phyloP scores from a whole-genome alignment of 1,284 basidiomycete genomes.

The Heterobasidion irregulare region DNA sequence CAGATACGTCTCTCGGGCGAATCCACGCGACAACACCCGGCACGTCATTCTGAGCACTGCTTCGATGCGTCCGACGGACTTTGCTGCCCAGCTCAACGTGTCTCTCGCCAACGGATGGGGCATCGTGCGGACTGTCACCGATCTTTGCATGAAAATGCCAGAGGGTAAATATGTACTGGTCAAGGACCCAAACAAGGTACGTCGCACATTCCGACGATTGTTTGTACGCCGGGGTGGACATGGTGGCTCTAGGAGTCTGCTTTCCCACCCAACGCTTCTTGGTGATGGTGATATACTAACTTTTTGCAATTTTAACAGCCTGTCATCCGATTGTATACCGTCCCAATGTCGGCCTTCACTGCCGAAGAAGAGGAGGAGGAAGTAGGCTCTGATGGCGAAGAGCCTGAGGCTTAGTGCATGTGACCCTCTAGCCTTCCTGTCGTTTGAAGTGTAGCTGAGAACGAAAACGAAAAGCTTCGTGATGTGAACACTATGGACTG shows the following conservation, averaged over 20 bases:
- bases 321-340: constrained; percentile 88
- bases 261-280: background rate
- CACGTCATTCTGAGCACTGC: constrained; percentile 95
- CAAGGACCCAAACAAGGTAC: constrained; percentile 94
- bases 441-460: background rate
- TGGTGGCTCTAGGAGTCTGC: background rate
- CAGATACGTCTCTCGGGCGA: constrained; percentile 89
- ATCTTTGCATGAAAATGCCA: constrained; percentile 89
- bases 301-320: constrained; percentile 44
- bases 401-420: constrained; percentile 25
- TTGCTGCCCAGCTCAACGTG: constrained; percentile 93
- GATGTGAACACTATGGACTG: too few relatives aligned
- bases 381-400: constrained; percentile 43
- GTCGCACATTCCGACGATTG: constrained; percentile 15
- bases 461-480: too few relatives aligned
- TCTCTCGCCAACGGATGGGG: constrained; percentile 98
- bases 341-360: constrained; percentile 82
- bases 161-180: constrained; percentile 95
- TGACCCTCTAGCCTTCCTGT: constrained; percentile 5
- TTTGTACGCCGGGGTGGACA: constrained; percentile 2
- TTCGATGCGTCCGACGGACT: constrained; percentile 91
- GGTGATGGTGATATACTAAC: background rate
- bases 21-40: constrained; percentile 89
- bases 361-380: constrained; percentile 50
- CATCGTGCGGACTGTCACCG: constrained; percentile 90